phyloP scores from a whole-genome alignment of 2,329 filamentous ascomycete genomes.

The Fusarium austroafricanum region DNA sequence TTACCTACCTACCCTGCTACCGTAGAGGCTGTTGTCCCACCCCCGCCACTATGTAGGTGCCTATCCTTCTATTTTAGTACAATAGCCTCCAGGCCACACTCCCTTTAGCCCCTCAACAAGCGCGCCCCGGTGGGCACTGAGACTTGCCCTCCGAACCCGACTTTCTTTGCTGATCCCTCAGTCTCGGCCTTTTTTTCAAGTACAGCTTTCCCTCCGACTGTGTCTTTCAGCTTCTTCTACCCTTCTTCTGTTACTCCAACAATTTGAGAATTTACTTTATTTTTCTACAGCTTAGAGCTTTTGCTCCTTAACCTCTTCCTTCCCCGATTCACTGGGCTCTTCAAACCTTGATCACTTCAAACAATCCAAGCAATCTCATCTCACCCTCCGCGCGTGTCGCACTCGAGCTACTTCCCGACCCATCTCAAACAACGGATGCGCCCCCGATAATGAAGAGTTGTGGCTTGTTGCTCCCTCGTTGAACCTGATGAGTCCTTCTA shows the following conservation, averaged over 20 bases:
- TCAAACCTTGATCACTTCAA: constrained; percentile 4
- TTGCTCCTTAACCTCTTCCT: not conserved
- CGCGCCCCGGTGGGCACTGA: constrained; percentile 33
- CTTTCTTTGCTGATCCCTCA: constrained; percentile 14
- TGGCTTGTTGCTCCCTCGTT: constrained; percentile 49
- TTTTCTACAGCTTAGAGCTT: not conserved
- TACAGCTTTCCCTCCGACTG: constrained; percentile 29
- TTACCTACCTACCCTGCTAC: too few species aligned
- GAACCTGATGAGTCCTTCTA: constrained; percentile 44
- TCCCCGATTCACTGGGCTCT: not conserved
- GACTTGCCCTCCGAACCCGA: constrained; percentile 18
- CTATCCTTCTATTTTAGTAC: constrained; percentile 40
- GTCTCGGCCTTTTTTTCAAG: constrained; percentile 33
- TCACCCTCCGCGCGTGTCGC: constrained; percentile 24
- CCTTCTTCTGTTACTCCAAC: constrained; percentile 3
- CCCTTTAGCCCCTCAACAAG: constrained; percentile 30
- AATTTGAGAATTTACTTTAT: not conserved
- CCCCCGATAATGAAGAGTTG: constrained; percentile 49
- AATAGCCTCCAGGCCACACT: constrained; percentile 16
- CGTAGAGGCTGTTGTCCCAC: constrained; percentile 43
- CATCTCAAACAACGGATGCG: constrained; percentile 37
- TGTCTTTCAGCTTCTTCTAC: constrained; percentile 27
- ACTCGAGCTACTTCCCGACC: constrained; percentile 33
- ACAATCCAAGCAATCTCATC: constrained; percentile 1
- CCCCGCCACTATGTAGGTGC: constrained; percentile 44